Base-by-base conservation (phyloP, 441 rosid species). In the Adansonia rubrostipa region DNA sequence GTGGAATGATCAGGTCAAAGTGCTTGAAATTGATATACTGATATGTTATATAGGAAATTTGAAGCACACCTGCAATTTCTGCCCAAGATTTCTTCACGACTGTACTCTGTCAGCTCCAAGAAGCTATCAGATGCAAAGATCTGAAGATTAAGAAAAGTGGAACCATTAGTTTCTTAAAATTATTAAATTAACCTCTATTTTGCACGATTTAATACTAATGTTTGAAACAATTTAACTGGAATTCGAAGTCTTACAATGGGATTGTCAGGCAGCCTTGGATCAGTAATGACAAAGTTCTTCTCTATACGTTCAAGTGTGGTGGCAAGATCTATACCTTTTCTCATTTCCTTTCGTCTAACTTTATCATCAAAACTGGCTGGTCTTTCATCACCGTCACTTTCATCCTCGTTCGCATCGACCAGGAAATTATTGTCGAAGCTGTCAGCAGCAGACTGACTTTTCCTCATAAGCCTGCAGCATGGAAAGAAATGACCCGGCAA, bases 81-180 rank as follows among this genome's bases (percentile, higher is more conserved):
- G 9, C 99, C 99, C 79, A 96, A 82, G 71, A 96, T 96, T 86
- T 96, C 99, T 88, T 96, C 99, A 48, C 99, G 98, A 57, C 96
- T 94, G 78, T 94, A 96, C 83, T 94, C 99, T 44, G 98, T 94
- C 83, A 96, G 89, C 91, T 96, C 98, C 81, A 96, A 85, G 88
- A 96, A 96, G 90, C 99, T 94, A 83, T 96, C 99, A 60, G 99
- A 96, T 57, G 99, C 99, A 74, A 96, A 96, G 78, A 96, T 96
- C 99, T 96, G 90, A 76, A 81, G 81, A 73, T 17, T 70, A 2
- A 84, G 60, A 57, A 71, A 45, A 14, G 19, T 5, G 45, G 20
- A 76, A 82, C 51, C 19, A 28, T 28, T 64, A 44, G 71, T 54
- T 73, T 50, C 78, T 75, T 70, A 54, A 53, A 13, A 19, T 36